Conservation (phyloP, 129 eudicot genomes). For the Saussurea involucrata region DNA sequence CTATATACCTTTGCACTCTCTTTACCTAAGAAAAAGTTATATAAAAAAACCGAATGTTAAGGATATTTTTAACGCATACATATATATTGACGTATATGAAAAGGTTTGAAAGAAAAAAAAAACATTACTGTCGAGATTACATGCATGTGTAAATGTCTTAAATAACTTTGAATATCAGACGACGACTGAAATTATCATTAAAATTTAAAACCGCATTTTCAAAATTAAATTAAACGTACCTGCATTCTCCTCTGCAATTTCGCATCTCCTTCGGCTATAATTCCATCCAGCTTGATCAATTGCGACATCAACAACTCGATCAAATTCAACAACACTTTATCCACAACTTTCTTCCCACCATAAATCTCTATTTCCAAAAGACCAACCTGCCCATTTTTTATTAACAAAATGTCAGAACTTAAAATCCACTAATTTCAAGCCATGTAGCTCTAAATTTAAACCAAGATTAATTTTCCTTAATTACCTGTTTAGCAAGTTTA, state of each 20-base stretch:
- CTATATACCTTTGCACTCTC: constrained; percentile 80
- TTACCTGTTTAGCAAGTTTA: constrained; percentile 68
- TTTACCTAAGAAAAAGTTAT: constrained; percentile 47
- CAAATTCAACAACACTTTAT: constrained; percentile 56
- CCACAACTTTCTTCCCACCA: constrained; percentile 74
- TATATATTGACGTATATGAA: neutral
- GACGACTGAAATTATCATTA: neutral
- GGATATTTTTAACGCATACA: neutral
- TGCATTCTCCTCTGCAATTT: constrained; percentile 68
- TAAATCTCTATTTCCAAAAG: constrained; percentile 56
- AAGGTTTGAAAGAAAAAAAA: neutral
- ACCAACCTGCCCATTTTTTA: constrained; percentile 47
- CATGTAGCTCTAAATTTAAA: neutral
- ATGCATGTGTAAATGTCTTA: neutral
- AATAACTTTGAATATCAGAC: neutral
- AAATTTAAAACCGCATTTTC: neutral
- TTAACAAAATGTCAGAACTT: neutral
- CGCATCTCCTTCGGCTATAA: constrained; percentile 79
- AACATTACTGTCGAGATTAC: neutral
- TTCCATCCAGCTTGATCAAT: constrained; percentile 74
- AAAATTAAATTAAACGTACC: constrained; percentile 30
- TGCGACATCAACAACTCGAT: constrained; percentile 79
- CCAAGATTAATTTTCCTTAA: neutral
- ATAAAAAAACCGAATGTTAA: neutral
- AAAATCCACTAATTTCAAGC: neutral